Evolutionary conservation across 2,329 filamentous ascomycete species (phyloP).

Genomic region (Anthostomella pinea): DNA sequence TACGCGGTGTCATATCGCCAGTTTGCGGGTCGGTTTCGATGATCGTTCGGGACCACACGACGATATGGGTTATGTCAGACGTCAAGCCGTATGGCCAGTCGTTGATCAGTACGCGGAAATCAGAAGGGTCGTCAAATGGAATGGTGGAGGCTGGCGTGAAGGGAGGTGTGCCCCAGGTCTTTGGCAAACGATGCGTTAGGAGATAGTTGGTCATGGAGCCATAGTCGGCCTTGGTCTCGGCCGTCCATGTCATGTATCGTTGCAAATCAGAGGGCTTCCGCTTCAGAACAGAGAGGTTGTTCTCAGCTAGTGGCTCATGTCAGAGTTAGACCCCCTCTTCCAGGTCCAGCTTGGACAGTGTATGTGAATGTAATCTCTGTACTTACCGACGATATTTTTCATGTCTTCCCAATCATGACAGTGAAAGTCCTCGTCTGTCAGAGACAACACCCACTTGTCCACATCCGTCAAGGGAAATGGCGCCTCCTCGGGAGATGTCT

Average conservation of each 20-base stretch:
- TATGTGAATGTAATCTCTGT: conserved; percentile 1
- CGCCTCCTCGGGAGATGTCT: conserved; percentile 34
- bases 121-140: conserved; percentile 53
- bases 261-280: conserved; percentile 77
- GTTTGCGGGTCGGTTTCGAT: conserved; percentile 69
- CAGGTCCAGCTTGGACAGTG: not conserved
- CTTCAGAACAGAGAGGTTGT: conserved; percentile 71
- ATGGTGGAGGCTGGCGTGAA: conserved; percentile 49
- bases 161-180: conserved; percentile 61
- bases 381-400: conserved; percentile 61
- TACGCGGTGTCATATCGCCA: conserved; percentile 70
- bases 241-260: conserved; percentile 75
- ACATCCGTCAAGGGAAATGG: conserved; percentile 59
- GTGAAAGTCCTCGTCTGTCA: conserved; percentile 68
- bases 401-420: conserved; percentile 73
- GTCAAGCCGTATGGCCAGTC: conserved; percentile 90
- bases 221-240: conserved; percentile 66
- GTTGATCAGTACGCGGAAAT: conserved; percentile 74
- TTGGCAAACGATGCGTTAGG: conserved; percentile 65
- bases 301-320: conserved; percentile 35
- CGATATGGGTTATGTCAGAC: conserved; percentile 69
- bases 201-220: conserved; percentile 80
- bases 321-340: conserved; percentile 32
- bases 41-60: conserved; percentile 85
- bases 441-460: conserved; percentile 57